A percentile compares a stretch with the other conserved stretches of the same genome.
Conservation (phyloP, 129 eudicot species). For the Tanacetum coccineum region DNA sequence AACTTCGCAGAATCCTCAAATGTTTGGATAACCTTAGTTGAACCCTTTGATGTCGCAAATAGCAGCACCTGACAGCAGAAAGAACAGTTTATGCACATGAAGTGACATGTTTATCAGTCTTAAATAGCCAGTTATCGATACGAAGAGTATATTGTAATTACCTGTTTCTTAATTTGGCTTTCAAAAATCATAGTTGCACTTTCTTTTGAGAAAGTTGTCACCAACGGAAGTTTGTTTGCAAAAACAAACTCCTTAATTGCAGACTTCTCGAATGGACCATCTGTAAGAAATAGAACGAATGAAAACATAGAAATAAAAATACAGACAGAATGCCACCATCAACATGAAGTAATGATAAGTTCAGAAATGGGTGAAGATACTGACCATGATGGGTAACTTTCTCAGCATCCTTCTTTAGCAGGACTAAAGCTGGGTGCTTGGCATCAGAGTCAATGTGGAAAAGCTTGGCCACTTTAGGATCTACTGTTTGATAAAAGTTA, state of each 20-base stretch:
- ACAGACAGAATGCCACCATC: not conserved
- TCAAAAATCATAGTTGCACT: conserved; percentile 65
- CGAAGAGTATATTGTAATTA: conserved; percentile 18
- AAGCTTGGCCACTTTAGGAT: conserved; percentile 75
- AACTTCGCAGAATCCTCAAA: conserved; percentile 80
- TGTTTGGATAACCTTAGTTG: conserved; percentile 43
- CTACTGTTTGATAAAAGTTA: conserved; percentile 66
- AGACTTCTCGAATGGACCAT: conserved; percentile 62
- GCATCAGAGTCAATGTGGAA: conserved; percentile 54
- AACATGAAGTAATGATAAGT: not conserved
- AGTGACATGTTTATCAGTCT: not conserved
- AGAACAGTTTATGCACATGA: conserved; percentile 1
- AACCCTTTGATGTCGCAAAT: conserved; percentile 57
- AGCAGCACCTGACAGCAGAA: conserved; percentile 52
- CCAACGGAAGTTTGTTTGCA: conserved; percentile 83
- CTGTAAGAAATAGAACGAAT: conserved; percentile 31
- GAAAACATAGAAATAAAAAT: conserved; percentile 9
- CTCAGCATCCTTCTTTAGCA: conserved; percentile 80
- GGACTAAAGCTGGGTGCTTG: conserved; percentile 69
- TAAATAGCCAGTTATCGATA: not conserved
- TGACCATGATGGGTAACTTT: conserved; percentile 67
- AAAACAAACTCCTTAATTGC: conserved; percentile 69
- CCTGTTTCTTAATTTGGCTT: conserved; percentile 79
- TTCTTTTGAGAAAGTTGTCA: conserved; percentile 76
- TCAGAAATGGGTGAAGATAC: conserved; percentile 17